Evolutionary conservation across 805 yeast genomes (phyloP).

Genomic region (Phaffomyces thermotolerans): DNA sequence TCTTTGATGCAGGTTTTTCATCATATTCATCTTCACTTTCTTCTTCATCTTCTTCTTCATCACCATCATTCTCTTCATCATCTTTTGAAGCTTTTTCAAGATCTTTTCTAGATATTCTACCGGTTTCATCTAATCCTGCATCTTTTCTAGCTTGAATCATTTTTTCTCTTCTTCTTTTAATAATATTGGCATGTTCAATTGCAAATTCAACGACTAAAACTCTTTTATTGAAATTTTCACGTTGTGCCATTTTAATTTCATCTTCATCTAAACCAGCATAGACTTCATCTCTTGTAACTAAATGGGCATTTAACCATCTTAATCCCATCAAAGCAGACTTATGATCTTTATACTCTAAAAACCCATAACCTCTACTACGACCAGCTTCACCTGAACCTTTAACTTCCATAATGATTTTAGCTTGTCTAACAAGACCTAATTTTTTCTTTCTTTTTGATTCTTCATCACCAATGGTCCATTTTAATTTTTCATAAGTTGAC

Average conservation of each 20-base stretch:
- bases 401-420: conserved; percentile 88
- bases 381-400: conserved; percentile 85
- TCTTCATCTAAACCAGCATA: conserved; percentile 64
- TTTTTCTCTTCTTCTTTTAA: conserved; percentile 80
- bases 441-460: conserved; percentile 60
- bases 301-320: conserved; percentile 94
- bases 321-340: conserved; percentile 90
- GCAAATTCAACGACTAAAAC: conserved; percentile 92
- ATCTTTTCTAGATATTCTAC: conserved; percentile 16
- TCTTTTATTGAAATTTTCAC: conserved; percentile 52
- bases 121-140: conserved; percentile 16
- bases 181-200: conserved; percentile 88
- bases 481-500: conserved; percentile 60
- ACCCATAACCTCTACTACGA: conserved; percentile 94
- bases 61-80: conserved; percentile 16
- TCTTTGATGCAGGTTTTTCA: conserved; percentile 11
- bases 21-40: conserved; percentile 8
- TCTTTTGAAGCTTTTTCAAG: conserved; percentile 14
- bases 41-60: conserved; percentile 13
- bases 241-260: conserved; percentile 47
- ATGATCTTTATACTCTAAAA: conserved; percentile 88
- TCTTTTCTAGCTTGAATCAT: conserved; percentile 35
- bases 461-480: conserved; percentile 32
- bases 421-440: conserved; percentile 86
- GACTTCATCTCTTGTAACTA: conserved; percentile 65